A percentile compares a stretch with the other conserved stretches of the same genome.
Evolutionary conservation across 805 yeast genomes (phyloP).

Genomic region (Candida multigemmis): DNA sequence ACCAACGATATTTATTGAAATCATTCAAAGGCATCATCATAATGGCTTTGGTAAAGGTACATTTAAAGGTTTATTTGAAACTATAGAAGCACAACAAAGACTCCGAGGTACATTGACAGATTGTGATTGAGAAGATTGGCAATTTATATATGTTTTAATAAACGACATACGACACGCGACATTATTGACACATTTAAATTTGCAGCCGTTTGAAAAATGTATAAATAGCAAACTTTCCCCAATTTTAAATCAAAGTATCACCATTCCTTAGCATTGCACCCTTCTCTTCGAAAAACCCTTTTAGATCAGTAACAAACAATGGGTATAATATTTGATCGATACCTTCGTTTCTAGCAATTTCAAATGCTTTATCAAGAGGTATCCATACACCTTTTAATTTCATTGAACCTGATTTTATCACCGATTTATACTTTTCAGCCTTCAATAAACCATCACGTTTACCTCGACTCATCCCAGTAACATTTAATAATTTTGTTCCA

Average conservation of each 20-base stretch:
- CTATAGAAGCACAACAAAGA: conserved; percentile 70
- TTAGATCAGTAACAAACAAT: conserved; percentile 21
- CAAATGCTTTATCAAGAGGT: conserved; percentile 29
- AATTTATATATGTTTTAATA: too few relatives aligned
- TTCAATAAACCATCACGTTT: conserved; percentile 31
- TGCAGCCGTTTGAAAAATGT: too few relatives aligned
- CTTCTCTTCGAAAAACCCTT: conserved; percentile 12
- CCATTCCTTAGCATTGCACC: conserved; percentile 15
- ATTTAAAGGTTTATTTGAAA: conserved; percentile 72
- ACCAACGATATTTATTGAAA: conserved; percentile 76
- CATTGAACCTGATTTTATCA: conserved; percentile 29
- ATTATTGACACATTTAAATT: too few relatives aligned
- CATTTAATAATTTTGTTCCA: conserved; percentile 30
- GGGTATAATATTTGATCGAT: conserved; percentile 23
- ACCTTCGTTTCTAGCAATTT: conserved; percentile 32
- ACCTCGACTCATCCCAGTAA: conserved; percentile 31
- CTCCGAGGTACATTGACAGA: conserved; percentile 52
- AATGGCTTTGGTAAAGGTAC: conserved; percentile 89
- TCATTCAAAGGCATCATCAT: conserved; percentile 72
- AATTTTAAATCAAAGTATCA: conserved; percentile 2
- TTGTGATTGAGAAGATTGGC: conserved; percentile 1
- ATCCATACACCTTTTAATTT: conserved; percentile 34
- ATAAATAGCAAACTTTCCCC: conserved; percentile 1
- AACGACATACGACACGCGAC: too few relatives aligned
- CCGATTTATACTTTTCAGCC: conserved; percentile 19